Conservation (phyloP, 495 filamentous ascomycete species). For the Aspergillus incahuasiensis region DNA sequence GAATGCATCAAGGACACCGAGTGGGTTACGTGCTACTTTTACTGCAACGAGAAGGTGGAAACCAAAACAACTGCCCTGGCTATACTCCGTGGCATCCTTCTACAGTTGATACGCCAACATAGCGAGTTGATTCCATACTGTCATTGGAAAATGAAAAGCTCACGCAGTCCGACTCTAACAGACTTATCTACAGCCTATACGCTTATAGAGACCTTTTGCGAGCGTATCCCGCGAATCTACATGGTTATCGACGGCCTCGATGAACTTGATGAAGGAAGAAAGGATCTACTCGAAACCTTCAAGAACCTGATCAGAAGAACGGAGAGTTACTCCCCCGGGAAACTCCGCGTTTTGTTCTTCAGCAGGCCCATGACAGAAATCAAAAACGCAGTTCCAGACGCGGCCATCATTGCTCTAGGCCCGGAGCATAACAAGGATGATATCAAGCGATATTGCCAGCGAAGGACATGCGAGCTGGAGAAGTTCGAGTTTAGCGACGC, state of each 20-base stretch:
- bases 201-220: constrained; percentile 5
- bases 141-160: background rate
- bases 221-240: background rate
- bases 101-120: background rate
- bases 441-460: constrained; percentile 8
- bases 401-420: background rate
- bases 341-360: constrained; percentile 1
- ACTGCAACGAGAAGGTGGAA: constrained; percentile 3
- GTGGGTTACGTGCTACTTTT: constrained; percentile 4
- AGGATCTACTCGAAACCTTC: background rate
- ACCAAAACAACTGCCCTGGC: background rate
- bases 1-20: background rate
- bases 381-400: background rate
- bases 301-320: constrained; percentile 3
- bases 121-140: constrained; percentile 6
- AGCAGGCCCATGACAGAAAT: constrained; percentile 1
- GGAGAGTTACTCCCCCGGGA: background rate
- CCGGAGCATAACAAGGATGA: constrained; percentile 1
- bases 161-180: background rate
- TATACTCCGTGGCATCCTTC: constrained; percentile 3
- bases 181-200: background rate
- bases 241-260: constrained; percentile 9
- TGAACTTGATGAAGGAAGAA: constrained; percentile 2
- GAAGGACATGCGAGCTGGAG: background rate
- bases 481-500: constrained; percentile 1